Base-by-base conservation (phyloP, 164 flowering plant species). In the Buxus sempervirens region DNA sequence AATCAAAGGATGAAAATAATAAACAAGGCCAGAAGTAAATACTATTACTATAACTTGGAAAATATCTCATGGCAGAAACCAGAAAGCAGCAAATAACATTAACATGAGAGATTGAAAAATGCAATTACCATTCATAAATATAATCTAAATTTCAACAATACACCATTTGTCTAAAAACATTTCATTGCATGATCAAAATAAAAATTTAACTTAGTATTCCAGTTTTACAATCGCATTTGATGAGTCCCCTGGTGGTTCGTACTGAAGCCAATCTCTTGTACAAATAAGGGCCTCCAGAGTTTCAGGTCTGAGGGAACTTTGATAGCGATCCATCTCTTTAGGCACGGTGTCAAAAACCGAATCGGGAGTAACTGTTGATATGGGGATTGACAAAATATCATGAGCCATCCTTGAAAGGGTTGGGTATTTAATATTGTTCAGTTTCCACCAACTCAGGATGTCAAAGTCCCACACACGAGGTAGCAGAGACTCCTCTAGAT, bases 401-500 rank as follows among this genome's bases (percentile, higher is more conserved):
- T 94, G 86, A 32, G 98, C 97, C 98, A 92, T 89, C 79, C 80
- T 90, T 0, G 96, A 88, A 4, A 95, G 88, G 4, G 85, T 88
- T 0, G 99, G 99, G 73, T 85, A 92, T 79, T 88, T 92, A 51
- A 80, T 60, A 62, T 81, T 80, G 79, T 92, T 90, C 27, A 83
- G 76, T 62, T 85, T 88, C 99, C 99, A 95, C 99, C 99, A 95
- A 19, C 85, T 83, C 27, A 90, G 70, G 21, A 95, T 82, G 62
- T 95, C 90, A 68, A 95, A 87, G 0, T 90, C 94, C 19, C 74
- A 91, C 1, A 80, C 80, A 32, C 93, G 78, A 4, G 97, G 97
- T 55, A 89, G 53, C 61, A 92, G 66, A 13, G 93, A 78, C 78
- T 95, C 98, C 25, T 90, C 97, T 72, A 95, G 67, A 65, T 95